These are phyloP conservation scores for Coniosporium tulheliwenetii DNA, from an alignment of 2,329 filamentous ascomycete species.

Conservation along the genomic window DNA sequence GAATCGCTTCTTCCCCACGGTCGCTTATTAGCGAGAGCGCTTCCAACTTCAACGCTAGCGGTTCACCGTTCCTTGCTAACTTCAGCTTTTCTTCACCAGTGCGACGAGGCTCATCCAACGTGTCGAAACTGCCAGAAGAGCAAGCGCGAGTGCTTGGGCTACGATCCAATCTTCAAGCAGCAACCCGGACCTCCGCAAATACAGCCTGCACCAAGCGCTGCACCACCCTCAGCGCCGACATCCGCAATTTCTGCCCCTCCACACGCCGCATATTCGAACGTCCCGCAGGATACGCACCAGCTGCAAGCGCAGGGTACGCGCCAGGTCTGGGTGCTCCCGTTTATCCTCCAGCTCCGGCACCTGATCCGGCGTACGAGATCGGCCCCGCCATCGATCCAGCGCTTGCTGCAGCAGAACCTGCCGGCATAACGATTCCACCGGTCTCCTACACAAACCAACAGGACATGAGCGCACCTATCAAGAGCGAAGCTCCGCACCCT, in stretches of 20 bases:
- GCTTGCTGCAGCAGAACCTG: conserved; percentile 32
- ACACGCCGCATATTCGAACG: conserved; percentile 14
- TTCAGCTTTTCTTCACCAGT: conserved; percentile 37
- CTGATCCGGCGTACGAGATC: conserved; percentile 31
- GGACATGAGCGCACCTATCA: not conserved
- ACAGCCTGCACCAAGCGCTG: conserved; percentile 47
- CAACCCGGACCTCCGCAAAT: conserved; percentile 54
- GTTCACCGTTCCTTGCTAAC: too few species aligned
- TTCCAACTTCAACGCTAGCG: too few species aligned
- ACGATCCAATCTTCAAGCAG: conserved; percentile 76
- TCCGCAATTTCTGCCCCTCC: conserved; percentile 13
- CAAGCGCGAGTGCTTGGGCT: conserved; percentile 72
- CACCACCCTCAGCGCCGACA: conserved; percentile 4
- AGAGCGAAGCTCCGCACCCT: not conserved
- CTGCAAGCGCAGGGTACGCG: conserved; percentile 13
- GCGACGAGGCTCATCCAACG: conserved; percentile 85
- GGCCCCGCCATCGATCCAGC: conserved; percentile 53
- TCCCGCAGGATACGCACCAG: conserved; percentile 26
- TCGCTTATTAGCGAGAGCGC: too few species aligned
- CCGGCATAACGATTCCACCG: conserved; percentile 13
- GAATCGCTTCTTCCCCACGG: too few species aligned
- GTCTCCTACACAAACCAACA: not conserved
- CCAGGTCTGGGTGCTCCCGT: conserved; percentile 7
- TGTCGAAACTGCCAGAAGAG: conserved; percentile 86
- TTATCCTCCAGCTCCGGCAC: conserved; percentile 16